Conservation (phyloP, 768 basidiomycete species). For the Calocybe gangraenosa region DNA sequence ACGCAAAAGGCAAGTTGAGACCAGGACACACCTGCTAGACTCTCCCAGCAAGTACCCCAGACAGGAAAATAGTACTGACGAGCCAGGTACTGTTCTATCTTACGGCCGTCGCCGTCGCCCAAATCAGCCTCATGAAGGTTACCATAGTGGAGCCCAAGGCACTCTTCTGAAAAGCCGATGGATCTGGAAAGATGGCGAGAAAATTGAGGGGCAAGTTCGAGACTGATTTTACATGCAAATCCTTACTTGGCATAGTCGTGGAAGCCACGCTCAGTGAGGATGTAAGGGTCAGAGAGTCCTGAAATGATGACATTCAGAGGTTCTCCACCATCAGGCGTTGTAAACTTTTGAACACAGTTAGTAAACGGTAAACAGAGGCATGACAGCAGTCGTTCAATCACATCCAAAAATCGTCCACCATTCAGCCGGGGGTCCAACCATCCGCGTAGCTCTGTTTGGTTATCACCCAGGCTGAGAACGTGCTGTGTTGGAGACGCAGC, state of each 20-base stretch:
- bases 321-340: constrained; percentile 64
- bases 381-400: constrained; percentile 29
- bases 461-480: not conserved
- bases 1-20: too few species aligned
- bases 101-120: constrained; percentile 75
- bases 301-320: constrained; percentile 85
- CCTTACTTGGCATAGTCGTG: constrained; percentile 64
- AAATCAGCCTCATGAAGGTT: constrained; percentile 74
- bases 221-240: not conserved
- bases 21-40: constrained; percentile 47
- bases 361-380: not conserved
- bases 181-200: constrained; percentile 44
- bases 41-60: constrained; percentile 89
- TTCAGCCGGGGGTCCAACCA: constrained; percentile 68
- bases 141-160: constrained; percentile 76
- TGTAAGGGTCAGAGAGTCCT: constrained; percentile 70
- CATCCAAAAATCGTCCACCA: constrained; percentile 76
- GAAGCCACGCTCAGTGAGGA: constrained; percentile 74
- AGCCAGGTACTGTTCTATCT: constrained; percentile 65
- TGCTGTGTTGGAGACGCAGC: constrained; percentile 12
- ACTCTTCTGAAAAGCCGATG: constrained; percentile 80
- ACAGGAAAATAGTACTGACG: constrained; percentile 76
- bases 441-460: constrained; percentile 18
- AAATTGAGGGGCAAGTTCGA: constrained; percentile 1
- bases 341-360: constrained; percentile 45